phyloP scores from a whole-genome alignment of 2,329 filamentous ascomycete genomes.

The Fusarium nematophilum region DNA sequence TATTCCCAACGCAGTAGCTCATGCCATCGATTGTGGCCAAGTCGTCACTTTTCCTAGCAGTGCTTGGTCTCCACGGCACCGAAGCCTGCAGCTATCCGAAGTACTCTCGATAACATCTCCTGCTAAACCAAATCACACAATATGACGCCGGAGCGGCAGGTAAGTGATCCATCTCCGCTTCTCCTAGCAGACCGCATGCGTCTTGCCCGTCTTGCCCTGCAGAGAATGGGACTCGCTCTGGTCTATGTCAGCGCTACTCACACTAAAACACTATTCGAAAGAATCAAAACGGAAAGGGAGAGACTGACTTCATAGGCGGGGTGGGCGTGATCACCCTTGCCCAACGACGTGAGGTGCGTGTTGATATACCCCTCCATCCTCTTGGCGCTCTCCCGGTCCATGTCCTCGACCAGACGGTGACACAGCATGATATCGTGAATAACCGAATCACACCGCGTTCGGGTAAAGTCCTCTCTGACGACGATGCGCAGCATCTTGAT shows the following conservation, averaged over 20 bases:
- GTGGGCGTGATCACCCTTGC: slow-evolving; percentile 63
- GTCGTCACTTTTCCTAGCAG: too few relatives aligned
- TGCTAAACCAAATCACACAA: too few relatives aligned
- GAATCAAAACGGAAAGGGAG: slow-evolving; percentile 49
- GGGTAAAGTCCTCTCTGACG: slow-evolving; percentile 91
- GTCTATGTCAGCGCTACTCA: neutral
- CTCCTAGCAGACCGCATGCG: slow-evolving; percentile 81
- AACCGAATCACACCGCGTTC: slow-evolving; percentile 82
- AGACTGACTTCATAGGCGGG: slow-evolving; percentile 46
- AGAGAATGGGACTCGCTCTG: slow-evolving; percentile 84
- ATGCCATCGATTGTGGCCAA: too few relatives aligned
- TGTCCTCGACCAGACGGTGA: slow-evolving; percentile 74
- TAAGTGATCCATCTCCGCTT: too few relatives aligned
- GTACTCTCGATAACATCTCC: too few relatives aligned
- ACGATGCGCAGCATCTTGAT: slow-evolving; percentile 95
- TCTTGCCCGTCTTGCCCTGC: slow-evolving; percentile 90
- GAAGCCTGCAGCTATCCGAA: too few relatives aligned
- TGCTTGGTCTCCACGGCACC: too few relatives aligned
- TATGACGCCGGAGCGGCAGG: too few relatives aligned
- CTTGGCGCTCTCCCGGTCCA: slow-evolving; percentile 78
- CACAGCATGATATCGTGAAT: slow-evolving; percentile 84
- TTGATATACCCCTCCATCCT: slow-evolving; percentile 75
- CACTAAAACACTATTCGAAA: neutral
- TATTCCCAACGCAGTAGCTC: too few relatives aligned
- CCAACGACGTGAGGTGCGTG: slow-evolving; percentile 63